Conservation (phyloP, 192 early-diverging fungal genomes). For the Jimgerdemannia flammicorona region DNA sequence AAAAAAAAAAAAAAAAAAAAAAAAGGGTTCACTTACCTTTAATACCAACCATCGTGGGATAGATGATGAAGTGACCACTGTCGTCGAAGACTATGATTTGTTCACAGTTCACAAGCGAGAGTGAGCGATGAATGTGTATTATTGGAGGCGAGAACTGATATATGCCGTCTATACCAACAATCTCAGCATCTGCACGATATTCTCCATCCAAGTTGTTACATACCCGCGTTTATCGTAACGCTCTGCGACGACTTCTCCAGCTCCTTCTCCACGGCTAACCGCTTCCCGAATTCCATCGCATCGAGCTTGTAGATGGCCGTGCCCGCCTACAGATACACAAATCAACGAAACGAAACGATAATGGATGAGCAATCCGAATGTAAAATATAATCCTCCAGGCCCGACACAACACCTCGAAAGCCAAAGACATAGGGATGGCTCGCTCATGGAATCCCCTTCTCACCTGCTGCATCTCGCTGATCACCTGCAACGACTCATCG, state of each 20-base stretch:
- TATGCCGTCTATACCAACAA: not conserved
- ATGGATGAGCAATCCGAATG: not conserved
- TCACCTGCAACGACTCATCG: constrained; percentile 81
- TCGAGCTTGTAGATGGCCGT: constrained; percentile 77
- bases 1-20: not conserved
- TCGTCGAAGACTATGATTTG: constrained; percentile 79
- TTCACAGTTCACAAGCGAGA: not conserved
- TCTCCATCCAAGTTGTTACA: not conserved
- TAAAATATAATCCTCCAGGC: not conserved
- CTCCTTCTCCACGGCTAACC: constrained; percentile 86
- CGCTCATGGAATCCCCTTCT: not conserved
- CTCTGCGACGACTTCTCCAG: constrained; percentile 72
- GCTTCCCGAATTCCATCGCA: constrained; percentile 97
- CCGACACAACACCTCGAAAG: not conserved
- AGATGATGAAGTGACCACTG: constrained; percentile 83
- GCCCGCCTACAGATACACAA: constrained; percentile 46
- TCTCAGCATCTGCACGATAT: not conserved
- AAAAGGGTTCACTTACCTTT: constrained; percentile 48
- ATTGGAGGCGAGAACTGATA: no score
- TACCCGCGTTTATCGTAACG: constrained; percentile 64
- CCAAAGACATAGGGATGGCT: no score
- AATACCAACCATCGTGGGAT: constrained; percentile 91
- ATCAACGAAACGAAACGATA: not conserved
- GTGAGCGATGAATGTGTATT: not conserved
- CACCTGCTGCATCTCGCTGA: constrained; percentile 85